These are phyloP conservation scores for Alternaria sp. DNA, from an alignment of 2,329 filamentous ascomycete species.

Conservation along the genomic window DNA sequence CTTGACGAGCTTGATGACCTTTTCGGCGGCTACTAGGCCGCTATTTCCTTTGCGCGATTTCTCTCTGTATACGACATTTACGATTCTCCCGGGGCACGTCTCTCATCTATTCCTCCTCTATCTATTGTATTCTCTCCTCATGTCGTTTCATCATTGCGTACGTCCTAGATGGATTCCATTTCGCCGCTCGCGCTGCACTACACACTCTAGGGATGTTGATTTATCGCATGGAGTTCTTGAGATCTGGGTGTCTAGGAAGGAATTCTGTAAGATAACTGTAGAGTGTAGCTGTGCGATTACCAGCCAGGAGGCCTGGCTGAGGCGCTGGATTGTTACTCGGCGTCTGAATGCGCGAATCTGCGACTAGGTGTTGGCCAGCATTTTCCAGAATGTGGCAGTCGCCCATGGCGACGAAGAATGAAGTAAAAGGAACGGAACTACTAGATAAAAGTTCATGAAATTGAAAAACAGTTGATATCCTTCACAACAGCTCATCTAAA, in stretches of 20 bases:
- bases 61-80: conserved; percentile 32
- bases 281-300: conserved; percentile 29
- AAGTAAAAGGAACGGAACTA: conserved; percentile 18
- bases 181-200: conserved; percentile 41
- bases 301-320: conserved; percentile 26
- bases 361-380: conserved; percentile 7
- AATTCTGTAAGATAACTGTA: conserved; percentile 40
- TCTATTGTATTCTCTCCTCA: conserved; percentile 23
- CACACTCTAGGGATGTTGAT: conserved; percentile 30
- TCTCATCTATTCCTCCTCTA: conserved; percentile 34
- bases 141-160: conserved; percentile 24
- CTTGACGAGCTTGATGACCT: conserved; percentile 74
- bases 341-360: conserved; percentile 17
- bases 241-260: conserved; percentile 33
- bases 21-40: conserved; percentile 14
- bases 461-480: conserved; percentile 41
- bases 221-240: conserved; percentile 38
- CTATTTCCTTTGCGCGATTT: conserved; percentile 7
- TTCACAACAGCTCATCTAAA: neutral
- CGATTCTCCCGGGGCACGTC: conserved; percentile 37
- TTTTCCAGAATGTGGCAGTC: conserved; percentile 17
- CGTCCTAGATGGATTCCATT: conserved; percentile 39
- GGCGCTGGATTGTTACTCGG: conserved; percentile 39
- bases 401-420: conserved; percentile 12
- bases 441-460: conserved; percentile 39